Evolutionary conservation across 192 early-diverging fungal genomes (phyloP).

Genomic region (Jimgerdemannia lactiflua): DNA sequence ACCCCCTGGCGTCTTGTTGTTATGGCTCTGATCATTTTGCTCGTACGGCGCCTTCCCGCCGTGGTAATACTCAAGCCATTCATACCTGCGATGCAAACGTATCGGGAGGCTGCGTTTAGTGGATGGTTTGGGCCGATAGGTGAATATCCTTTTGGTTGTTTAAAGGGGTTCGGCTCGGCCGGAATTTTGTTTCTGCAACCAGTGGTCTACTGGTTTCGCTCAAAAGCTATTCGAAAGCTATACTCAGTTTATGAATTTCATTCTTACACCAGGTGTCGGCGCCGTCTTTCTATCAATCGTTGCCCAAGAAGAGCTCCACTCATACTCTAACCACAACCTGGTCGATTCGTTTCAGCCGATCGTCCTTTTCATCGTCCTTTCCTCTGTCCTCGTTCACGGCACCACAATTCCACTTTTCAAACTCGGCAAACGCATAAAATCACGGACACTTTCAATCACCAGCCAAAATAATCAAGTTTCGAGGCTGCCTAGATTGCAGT

Average conservation of each 20-base stretch:
- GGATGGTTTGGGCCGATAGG: slow-evolving; percentile 94
- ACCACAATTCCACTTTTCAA: slow-evolving; percentile 75
- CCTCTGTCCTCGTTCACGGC: slow-evolving; percentile 82
- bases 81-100: slow-evolving; percentile 67
- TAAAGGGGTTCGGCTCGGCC: slow-evolving; percentile 1
- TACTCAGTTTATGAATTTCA: background rate
- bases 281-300: slow-evolving; percentile 50
- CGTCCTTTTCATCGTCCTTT: slow-evolving; percentile 73
- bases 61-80: slow-evolving; percentile 59
- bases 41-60: slow-evolving; percentile 71
- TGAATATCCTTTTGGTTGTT: slow-evolving; percentile 40
- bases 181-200: too few species aligned
- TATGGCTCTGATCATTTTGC: slow-evolving; percentile 57
- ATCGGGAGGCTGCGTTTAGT: slow-evolving; percentile 75
- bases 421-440: slow-evolving; percentile 44
- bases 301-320: slow-evolving; percentile 35
- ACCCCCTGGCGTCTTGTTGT: slow-evolving; percentile 70
- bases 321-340: slow-evolving; percentile 11
- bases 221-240: too few species aligned
- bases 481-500: slow-evolving; percentile 28
- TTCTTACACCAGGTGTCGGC: slow-evolving; percentile 26
- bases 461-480: slow-evolving; percentile 22
- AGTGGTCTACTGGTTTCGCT: too few species aligned
- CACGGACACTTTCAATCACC: slow-evolving; percentile 29
- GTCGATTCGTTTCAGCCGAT: slow-evolving; percentile 47